Evolutionary conservation across 2,329 filamentous ascomycete species (phyloP).

Genomic region (Fusarium acutatum): DNA sequence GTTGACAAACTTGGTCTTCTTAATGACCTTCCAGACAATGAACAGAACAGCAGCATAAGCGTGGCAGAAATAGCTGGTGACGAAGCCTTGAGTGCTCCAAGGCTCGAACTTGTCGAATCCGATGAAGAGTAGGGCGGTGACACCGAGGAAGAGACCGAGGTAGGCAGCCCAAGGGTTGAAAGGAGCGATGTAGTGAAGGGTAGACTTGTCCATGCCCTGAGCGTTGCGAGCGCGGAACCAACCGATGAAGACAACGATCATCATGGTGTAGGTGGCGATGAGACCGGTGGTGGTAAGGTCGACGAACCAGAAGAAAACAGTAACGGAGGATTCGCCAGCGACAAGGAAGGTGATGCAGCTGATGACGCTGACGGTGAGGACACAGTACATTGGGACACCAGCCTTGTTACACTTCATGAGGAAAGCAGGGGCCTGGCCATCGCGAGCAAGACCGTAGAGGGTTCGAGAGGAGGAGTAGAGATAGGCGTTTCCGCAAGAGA

Average conservation of each 20-base stretch:
- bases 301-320: conserved; percentile 62
- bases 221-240: conserved; percentile 60
- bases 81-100: conserved; percentile 57
- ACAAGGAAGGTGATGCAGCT: conserved; percentile 61
- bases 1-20: conserved; percentile 58
- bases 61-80: conserved; percentile 63
- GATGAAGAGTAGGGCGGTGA: conserved; percentile 62
- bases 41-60: conserved; percentile 66
- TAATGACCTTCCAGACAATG: conserved; percentile 48
- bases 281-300: conserved; percentile 64
- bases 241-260: conserved; percentile 53
- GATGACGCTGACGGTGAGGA: conserved; percentile 57
- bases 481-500: conserved; percentile 57
- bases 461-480: conserved; percentile 57
- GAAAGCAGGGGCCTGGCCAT: conserved; percentile 57
- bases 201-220: conserved; percentile 55
- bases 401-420: conserved; percentile 65
- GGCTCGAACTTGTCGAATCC: conserved; percentile 65
- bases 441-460: conserved; percentile 57
- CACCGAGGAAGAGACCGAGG: conserved; percentile 57
- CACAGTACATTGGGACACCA: conserved; percentile 67
- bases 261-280: conserved; percentile 64
- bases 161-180: conserved; percentile 62
- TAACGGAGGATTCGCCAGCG: conserved; percentile 54
- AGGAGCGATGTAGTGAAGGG: conserved; percentile 59